Conservation (phyloP, 2,329 filamentous ascomycete species). For the Pseudogymnoascus sp. region DNA sequence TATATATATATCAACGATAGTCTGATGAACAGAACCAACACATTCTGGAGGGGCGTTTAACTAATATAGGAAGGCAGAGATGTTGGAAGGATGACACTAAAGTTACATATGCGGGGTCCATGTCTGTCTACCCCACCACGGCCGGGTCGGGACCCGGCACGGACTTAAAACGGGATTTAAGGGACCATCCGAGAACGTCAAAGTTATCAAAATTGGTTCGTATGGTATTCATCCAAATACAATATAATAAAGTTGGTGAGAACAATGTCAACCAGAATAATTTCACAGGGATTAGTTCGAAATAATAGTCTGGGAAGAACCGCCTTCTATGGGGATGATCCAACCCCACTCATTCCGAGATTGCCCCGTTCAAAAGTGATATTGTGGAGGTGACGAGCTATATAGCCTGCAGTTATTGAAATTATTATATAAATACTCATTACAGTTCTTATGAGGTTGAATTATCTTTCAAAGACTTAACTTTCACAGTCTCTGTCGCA, state of each 20-base stretch:
- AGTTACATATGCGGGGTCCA: slow-evolving; percentile 4
- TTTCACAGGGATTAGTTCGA: not conserved
- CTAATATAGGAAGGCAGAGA: not conserved
- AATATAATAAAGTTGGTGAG: too few species aligned
- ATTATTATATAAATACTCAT: too few species aligned
- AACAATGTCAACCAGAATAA: too few species aligned
- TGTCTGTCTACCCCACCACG: not conserved
- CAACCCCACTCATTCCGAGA: not conserved
- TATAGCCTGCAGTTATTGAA: not conserved
- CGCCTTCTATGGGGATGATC: not conserved
- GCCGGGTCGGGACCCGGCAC: not conserved
- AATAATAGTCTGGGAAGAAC: not conserved
- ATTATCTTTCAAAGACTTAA: not conserved
- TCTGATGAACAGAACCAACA: not conserved
- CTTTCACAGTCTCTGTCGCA: not conserved
- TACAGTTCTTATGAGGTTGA: not conserved
- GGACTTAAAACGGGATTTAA: not conserved
- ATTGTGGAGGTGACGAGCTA: too few species aligned
- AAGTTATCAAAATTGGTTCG: not conserved
- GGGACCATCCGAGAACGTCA: too few species aligned
- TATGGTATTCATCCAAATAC: too few species aligned
- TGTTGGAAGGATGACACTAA: not conserved
- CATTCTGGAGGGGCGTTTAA: not conserved
- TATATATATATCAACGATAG: not conserved
- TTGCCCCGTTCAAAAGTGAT: not conserved